Evolutionary conservation across 768 basidiomycete genomes (phyloP), one percentile per base, ranked within the genome.

Genomic region (Tricholoma sp.): DNA sequence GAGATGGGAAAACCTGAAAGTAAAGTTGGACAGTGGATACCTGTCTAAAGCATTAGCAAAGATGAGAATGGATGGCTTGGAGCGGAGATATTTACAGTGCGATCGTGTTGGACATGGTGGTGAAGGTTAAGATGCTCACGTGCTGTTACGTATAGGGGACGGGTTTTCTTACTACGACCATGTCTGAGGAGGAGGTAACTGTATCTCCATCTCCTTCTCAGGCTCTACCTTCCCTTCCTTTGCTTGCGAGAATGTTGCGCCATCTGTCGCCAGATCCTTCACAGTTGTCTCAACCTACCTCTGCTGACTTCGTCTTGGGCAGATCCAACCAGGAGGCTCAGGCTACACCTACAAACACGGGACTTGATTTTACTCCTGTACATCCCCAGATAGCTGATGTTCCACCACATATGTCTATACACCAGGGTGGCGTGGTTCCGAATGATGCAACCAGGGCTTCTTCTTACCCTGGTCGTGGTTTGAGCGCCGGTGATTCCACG

Each of bases 21-120:
- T 92, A 67, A 93, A 96, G 73, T 95, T 94, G 46, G 91, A 91
- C 7, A 92, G 79, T 0, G 89, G 91, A 63, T 93, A 93, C 7
- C 90, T 91, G 59, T 18, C 21, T 29, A 39, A 45, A 61, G 16
- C 56, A 60, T 59, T 52, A 52, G 27, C 50, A 27, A 9, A 35
- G 41, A 10, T 3, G 22, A 16, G 19, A 49, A 39, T 34, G n/a
- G 35, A 43, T n/a, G 37, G 22, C 49, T 47, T 9, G 32, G 2
- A 34, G 45, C 18, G 59, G 18, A 43, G 43, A 71, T 76, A 6
- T 12, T 49, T 64, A 78, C 79, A 82, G 61, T 8, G 80, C 79
- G 62, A 82, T 80, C 27, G 79, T 81, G 66, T 79, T 80, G 31
- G 79, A 80, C 77, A 80, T 81, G 61, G 67, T 18, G n/a, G 27